Percentiles rank a stretch among this genome's conserved stretches.
Conservation (phyloP, 176 grass and related monocot genomes). For the Avena insularis region DNA sequence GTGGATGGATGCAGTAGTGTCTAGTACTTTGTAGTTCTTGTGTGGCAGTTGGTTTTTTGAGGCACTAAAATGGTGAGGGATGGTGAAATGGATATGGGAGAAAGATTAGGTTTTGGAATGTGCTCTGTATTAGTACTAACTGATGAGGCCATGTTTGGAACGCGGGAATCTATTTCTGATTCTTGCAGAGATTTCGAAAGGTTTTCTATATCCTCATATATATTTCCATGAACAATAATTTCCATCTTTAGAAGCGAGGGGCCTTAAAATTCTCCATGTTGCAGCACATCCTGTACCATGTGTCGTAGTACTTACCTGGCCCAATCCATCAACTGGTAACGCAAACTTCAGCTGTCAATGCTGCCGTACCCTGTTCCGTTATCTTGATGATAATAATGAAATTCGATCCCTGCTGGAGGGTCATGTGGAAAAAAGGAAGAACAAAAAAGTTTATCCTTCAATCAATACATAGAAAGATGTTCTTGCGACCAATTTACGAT, state of each 20-base stretch:
- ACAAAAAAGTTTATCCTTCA: too few species aligned
- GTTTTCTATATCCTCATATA: neutral
- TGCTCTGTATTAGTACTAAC: neutral
- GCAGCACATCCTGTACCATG: neutral
- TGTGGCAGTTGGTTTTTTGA: slow-evolving; percentile 29
- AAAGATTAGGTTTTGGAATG: neutral
- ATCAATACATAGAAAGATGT: too few species aligned
- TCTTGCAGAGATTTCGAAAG: neutral
- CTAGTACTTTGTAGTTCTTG: neutral
- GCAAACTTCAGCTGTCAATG: too few species aligned
- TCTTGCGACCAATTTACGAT: too few species aligned
- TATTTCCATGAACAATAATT: neutral
- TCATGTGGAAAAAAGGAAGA: too few species aligned
- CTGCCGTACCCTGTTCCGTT: too few species aligned
- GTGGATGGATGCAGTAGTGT: neutral
- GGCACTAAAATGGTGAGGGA: slow-evolving; percentile 9
- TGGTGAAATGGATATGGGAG: neutral
- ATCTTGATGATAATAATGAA: too few species aligned
- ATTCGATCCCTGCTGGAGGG: too few species aligned
- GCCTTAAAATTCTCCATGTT: neutral
- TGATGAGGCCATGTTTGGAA: neutral
- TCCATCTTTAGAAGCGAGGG: too few species aligned
- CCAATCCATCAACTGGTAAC: neutral
- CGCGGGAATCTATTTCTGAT: neutral
- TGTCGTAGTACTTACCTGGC: too few species aligned